Evolutionary conservation across 257 asterid genomes (phyloP).

Genomic region (Solanum clarkiae): DNA sequence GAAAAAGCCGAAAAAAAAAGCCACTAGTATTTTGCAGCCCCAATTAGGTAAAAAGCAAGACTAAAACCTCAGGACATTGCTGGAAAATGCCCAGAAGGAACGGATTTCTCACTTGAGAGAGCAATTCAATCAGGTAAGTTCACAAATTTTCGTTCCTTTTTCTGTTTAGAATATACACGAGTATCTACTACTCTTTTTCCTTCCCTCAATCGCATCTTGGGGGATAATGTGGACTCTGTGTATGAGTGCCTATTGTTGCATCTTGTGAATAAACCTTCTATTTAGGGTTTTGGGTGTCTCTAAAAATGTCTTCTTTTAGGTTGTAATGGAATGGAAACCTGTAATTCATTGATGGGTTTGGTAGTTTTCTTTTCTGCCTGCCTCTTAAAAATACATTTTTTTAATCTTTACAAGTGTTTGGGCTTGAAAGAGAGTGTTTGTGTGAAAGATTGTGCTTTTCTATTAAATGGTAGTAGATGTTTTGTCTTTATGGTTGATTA

Average conservation of each 20-base stretch:
- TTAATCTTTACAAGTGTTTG: not conserved
- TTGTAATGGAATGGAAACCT: not conserved
- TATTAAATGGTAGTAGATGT: not conserved
- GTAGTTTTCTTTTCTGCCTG: not conserved
- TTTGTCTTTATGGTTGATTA: not conserved
- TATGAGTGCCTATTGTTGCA: not conserved
- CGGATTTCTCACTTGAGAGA: not conserved
- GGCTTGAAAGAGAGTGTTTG: not conserved
- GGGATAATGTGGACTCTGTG: not conserved
- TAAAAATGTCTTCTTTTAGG: not conserved
- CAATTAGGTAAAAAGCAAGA: not conserved
- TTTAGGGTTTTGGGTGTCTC: not conserved
- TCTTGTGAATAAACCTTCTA: not conserved
- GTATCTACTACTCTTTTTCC: not conserved
- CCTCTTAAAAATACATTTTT: not conserved
- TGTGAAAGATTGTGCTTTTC: not conserved
- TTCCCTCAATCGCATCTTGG: not conserved
- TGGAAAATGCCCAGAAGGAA: not conserved
- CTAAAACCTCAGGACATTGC: not conserved
- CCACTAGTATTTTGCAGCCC: not conserved
- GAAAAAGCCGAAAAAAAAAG: not conserved
- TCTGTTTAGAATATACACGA: not conserved
- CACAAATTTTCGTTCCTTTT: not conserved
- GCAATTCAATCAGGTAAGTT: not conserved
- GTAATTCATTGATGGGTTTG: not conserved